Conservation (phyloP, 345 rosid genomes). For the Boechera stricta region DNA sequence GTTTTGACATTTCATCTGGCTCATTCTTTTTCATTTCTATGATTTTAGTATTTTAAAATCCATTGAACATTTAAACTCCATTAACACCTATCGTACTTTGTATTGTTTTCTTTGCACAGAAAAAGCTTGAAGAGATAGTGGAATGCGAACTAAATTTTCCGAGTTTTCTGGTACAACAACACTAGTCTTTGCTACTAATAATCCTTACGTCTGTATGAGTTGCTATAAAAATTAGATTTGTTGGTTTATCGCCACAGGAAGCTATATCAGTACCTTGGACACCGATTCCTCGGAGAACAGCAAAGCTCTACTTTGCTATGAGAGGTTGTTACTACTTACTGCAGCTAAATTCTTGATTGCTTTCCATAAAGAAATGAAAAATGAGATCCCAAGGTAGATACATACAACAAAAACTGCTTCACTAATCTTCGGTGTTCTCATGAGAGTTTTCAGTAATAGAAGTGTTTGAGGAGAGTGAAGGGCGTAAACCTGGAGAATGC, state of each 20-base stretch:
- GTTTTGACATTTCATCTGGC: not conserved
- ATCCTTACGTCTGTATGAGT: not conserved
- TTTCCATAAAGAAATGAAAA: not conserved
- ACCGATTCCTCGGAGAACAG: constrained; percentile 66
- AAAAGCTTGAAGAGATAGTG: constrained; percentile 62
- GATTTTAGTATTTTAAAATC: too few relatives aligned
- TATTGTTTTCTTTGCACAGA: constrained; percentile 52
- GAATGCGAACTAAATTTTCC: constrained; percentile 69
- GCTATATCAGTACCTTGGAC: constrained; percentile 84
- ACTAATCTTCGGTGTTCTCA: constrained; percentile 13
- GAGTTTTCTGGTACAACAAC: constrained; percentile 71
- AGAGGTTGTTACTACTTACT: constrained; percentile 58
- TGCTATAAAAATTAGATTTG: not conserved
- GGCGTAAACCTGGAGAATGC: constrained; percentile 60
- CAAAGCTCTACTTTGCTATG: constrained; percentile 86
- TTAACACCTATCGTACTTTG: not conserved
- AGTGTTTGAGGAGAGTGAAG: constrained; percentile 70
- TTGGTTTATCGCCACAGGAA: constrained; percentile 56
- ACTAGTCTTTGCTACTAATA: not conserved
- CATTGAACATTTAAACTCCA: not conserved
- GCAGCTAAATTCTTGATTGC: not conserved
- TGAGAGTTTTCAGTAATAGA: constrained; percentile 66
- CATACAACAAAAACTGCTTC: not conserved
- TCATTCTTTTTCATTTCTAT: too few relatives aligned
- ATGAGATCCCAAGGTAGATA: not conserved